Base-by-base conservation (phyloP, 441 rosid genomes). In the Arabidopsis lyrata region DNA sequence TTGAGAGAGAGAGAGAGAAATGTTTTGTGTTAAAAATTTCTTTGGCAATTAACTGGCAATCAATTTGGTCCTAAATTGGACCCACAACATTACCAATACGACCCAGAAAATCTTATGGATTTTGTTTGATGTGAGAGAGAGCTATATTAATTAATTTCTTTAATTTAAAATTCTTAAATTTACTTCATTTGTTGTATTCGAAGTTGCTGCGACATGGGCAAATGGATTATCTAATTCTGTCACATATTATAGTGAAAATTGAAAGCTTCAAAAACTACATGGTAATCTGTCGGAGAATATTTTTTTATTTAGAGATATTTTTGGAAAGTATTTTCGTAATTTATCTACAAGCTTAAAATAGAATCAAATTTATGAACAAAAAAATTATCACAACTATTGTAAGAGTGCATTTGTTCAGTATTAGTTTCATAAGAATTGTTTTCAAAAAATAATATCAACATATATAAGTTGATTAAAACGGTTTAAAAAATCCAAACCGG, bases 1-100 rank as follows among this genome's bases (percentile, higher is more conserved):
- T 63, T 22, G 36, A 78, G 80, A 70, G 71, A 79, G 18, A 36
- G n/a, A 64, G 53, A 65, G 50, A 14, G 11, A 45, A 42, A n/a
- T 44, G 24, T 73, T 12, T 63, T 18, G 18, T 73, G 48, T 29
- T 35, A 6, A 50, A 81, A 50, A 68, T 77, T 80, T 62, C 61
- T 65, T 9, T 72, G 75, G 66, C 69, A 81, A 82, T 66, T 72
- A 70, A 77, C 90, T 88, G 91, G 89, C 88, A 86, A 80, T 87
- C 96, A 88, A 82, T 80, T 83, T 84, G 78, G 76, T 70, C 74
- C 74, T 20, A 63, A 49, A 1, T 64, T 79, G 97, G 92, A 49
- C 90, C 95, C 86, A 80, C 60, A 31, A 24, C 35, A 50, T 63
- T 70, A 77, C 71, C 52, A 69, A 56, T 47, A 70, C 42, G 48